A percentile compares a stretch with the other conserved stretches of the same genome.
Conservation (phyloP, 768 basidiomycete genomes). For the Auricularia sp. region DNA sequence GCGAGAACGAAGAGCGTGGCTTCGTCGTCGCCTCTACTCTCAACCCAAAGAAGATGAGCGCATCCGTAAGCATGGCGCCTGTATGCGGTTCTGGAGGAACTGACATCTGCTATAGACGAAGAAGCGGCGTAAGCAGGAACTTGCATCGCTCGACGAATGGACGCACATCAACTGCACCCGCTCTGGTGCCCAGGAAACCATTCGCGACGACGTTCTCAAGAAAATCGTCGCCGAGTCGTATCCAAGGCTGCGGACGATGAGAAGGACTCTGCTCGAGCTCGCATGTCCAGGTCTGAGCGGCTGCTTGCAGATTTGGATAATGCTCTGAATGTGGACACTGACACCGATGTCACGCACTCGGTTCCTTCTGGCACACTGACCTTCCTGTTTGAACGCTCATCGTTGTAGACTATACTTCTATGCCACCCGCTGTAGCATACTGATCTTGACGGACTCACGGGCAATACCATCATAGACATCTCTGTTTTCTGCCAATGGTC, state of each 20-base stretch:
- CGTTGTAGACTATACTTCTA: constrained; percentile 16
- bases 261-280: background rate
- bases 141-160: constrained; percentile 70
- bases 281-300: constrained; percentile 21
- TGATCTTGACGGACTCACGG: no score
- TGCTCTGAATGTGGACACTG: constrained; percentile 28
- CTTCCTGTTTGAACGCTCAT: constrained; percentile 62
- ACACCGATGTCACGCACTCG: constrained; percentile 31
- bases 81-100: background rate
- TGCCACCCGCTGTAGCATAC: background rate
- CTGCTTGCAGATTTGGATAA: constrained; percentile 42
- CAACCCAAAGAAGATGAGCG: constrained; percentile 38
- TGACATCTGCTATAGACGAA: constrained; percentile 35
- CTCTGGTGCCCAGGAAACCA: constrained; percentile 31
- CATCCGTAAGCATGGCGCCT: constrained; percentile 33
- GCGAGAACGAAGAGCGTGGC: constrained; percentile 25
- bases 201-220: constrained; percentile 60
- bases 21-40: constrained; percentile 63
- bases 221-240: constrained; percentile 28
- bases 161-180: constrained; percentile 70
- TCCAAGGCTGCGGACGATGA: constrained; percentile 11
- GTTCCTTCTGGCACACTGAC: constrained; percentile 60
- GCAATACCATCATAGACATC: no score
- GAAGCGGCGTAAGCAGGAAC: constrained; percentile 54
- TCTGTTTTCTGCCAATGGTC: no score